Evolutionary conservation across 192 early-diverging fungal genomes (phyloP).

Genomic region (Coemansia sp.): DNA sequence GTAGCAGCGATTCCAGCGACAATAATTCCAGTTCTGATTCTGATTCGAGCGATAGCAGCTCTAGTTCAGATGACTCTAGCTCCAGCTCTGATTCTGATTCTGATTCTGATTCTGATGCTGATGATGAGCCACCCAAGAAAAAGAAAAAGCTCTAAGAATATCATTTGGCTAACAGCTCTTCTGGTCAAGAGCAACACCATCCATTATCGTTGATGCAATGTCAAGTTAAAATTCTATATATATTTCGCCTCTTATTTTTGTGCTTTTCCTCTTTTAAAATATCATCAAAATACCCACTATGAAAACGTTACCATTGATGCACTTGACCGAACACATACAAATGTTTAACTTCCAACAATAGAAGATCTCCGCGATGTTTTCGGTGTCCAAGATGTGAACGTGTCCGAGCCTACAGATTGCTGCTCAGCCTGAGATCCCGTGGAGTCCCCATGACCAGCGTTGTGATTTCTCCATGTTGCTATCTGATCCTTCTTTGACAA

Average conservation of each 20-base stretch:
- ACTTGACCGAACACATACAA: neutral
- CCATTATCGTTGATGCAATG: neutral
- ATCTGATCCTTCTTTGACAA: conserved; percentile 53
- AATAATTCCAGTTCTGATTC: conserved; percentile 8
- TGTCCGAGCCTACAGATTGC: conserved; percentile 5
- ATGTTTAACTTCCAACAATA: conserved; percentile 1
- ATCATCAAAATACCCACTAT: neutral
- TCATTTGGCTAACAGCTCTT: neutral
- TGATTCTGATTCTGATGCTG: conserved; percentile 15
- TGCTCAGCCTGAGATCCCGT: neutral
- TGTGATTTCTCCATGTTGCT: conserved; percentile 18
- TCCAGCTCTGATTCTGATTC: too few species aligned
- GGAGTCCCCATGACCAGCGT: conserved; percentile 2
- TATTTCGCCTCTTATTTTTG: neutral
- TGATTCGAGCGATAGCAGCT: conserved; percentile 9
- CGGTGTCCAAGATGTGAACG: conserved; percentile 30
- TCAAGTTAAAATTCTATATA: neutral
- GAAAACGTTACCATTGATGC: neutral
- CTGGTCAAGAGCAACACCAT: neutral
- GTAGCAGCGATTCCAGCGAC: conserved; percentile 1
- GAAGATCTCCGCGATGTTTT: neutral
- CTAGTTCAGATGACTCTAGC: conserved; percentile 3
- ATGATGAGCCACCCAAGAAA: conserved; percentile 32
- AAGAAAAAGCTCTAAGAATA: neutral
- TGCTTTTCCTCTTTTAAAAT: neutral